Evolutionary conservation across 768 basidiomycete genomes (phyloP).

Genomic region (Butyriboletus loyo): DNA sequence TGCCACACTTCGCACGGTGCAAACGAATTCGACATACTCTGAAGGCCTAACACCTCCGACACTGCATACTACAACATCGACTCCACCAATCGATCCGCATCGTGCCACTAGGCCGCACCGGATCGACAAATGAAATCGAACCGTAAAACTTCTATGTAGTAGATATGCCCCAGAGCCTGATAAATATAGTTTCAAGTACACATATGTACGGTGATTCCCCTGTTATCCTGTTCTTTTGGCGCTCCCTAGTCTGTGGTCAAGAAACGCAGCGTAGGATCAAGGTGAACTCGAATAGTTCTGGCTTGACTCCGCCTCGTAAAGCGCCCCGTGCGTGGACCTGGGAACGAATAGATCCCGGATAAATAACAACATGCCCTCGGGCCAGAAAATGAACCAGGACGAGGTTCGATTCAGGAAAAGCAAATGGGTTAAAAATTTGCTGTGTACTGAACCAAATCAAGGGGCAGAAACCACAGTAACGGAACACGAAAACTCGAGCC

Average conservation of each 20-base stretch:
- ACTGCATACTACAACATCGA: neutral
- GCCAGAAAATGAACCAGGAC: conserved; percentile 8
- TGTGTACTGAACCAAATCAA: conserved; percentile 17
- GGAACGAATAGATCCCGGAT: conserved; percentile 22
- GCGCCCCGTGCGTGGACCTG: conserved; percentile 1
- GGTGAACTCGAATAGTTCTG: neutral
- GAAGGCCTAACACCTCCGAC: conserved; percentile 3
- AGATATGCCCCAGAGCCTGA: conserved; percentile 2
- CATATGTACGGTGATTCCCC: conserved; percentile 14
- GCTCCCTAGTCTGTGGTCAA: conserved; percentile 6
- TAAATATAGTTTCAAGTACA: conserved; percentile 26
- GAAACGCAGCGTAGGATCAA: neutral
- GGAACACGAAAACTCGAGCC: conserved; percentile 20
- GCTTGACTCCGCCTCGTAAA: conserved; percentile 6
- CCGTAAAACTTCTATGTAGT: conserved; percentile 15
- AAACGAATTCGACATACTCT: too few relatives aligned
- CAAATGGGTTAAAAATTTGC: conserved; percentile 12
- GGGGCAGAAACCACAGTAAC: conserved; percentile 14
- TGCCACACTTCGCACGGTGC: too few relatives aligned
- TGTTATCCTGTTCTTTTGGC: conserved; percentile 3
- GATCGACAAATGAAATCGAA: neutral
- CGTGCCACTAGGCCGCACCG: neutral
- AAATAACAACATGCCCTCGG: conserved; percentile 22
- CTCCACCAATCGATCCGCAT: conserved; percentile 10
- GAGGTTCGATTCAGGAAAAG: conserved; percentile 20